These are phyloP conservation scores for Apiospora malaysiana DNA, from an alignment of 2,329 filamentous ascomycete species.

Conservation along the genomic window DNA sequence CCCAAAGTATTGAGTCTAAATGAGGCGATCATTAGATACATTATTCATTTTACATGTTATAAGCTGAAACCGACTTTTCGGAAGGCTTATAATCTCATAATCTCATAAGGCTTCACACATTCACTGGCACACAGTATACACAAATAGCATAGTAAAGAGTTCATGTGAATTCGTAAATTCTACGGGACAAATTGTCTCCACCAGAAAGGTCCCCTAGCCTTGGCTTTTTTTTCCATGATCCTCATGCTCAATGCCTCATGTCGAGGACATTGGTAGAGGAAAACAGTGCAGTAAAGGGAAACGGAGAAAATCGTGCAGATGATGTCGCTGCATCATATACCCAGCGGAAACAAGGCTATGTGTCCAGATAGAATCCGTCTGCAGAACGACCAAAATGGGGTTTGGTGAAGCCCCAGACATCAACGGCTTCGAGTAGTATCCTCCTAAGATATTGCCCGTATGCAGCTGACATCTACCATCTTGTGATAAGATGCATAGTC, in stretches of 20 bases:
- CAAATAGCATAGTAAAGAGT: neutral
- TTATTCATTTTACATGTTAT: too few relatives aligned
- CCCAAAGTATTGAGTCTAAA: neutral
- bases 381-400: conserved; percentile 49
- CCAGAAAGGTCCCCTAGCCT: conserved; percentile 39
- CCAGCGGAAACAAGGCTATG: conserved; percentile 48
- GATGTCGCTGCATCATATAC: conserved; percentile 41
- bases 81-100: neutral
- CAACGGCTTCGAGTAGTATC: conserved; percentile 37
- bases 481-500: conserved; percentile 23
- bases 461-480: conserved; percentile 23
- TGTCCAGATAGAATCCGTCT: conserved; percentile 51
- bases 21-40: neutral
- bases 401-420: conserved; percentile 32
- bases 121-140: neutral
- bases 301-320: conserved; percentile 40
- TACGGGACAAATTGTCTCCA: conserved; percentile 43
- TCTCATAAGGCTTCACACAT: neutral
- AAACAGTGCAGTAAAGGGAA: conserved; percentile 42
- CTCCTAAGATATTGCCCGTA: conserved; percentile 31
- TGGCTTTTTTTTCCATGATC: conserved; percentile 36
- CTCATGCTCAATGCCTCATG: conserved; percentile 33
- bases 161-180: conserved; percentile 35
- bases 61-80: too few relatives aligned
- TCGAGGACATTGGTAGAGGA: conserved; percentile 43